Evolutionary conservation across 2,329 filamentous ascomycete genomes (phyloP).

Genomic region (Chaetomiaceae sp.): DNA sequence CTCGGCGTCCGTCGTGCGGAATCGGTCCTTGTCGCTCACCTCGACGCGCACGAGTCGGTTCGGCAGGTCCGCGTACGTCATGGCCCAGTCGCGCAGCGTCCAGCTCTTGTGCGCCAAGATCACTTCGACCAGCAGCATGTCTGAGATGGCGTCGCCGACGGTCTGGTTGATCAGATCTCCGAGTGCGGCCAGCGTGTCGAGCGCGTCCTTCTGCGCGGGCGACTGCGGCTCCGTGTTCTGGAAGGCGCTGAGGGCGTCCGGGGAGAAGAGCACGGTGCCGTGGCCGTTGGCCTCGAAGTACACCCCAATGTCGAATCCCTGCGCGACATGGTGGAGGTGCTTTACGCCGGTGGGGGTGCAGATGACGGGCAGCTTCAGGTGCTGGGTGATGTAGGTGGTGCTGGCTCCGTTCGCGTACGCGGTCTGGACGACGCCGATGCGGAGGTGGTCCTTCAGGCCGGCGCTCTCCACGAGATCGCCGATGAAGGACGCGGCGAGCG

Average conservation of each 20-base stretch:
- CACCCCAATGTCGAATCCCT: constrained; percentile 89
- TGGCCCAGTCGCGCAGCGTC: constrained; percentile 84
- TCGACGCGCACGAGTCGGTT: constrained; percentile 93
- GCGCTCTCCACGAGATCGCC: constrained; percentile 78
- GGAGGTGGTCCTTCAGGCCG: constrained; percentile 71
- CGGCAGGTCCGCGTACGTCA: constrained; percentile 87
- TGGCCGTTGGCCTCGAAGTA: constrained; percentile 99
- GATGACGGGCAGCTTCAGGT: constrained; percentile 80
- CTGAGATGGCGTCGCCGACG: constrained; percentile 90
- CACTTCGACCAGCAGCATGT: constrained; percentile 92
- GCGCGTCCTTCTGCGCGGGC: constrained; percentile 81
- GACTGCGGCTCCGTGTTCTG: constrained; percentile 76
- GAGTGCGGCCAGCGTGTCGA: constrained; percentile 76
- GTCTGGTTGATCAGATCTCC: constrained; percentile 96
- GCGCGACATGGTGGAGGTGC: constrained; percentile 93
- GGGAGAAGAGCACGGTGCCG: constrained; percentile 91
- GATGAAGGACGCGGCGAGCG: constrained; percentile 88
- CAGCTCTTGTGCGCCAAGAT: constrained; percentile 94
- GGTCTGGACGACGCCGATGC: constrained; percentile 92
- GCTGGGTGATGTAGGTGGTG: constrained; percentile 84
- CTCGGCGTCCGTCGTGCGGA: constrained; percentile 89
- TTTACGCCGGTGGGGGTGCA: constrained; percentile 96
- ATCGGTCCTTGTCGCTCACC: constrained; percentile 79
- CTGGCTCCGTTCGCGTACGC: constrained; percentile 96
- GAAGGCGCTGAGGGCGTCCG: constrained; percentile 73